Evolutionary conservation across 108 stramenopile species (phyloP).

Genomic region (Mediolabrus comicus): DNA sequence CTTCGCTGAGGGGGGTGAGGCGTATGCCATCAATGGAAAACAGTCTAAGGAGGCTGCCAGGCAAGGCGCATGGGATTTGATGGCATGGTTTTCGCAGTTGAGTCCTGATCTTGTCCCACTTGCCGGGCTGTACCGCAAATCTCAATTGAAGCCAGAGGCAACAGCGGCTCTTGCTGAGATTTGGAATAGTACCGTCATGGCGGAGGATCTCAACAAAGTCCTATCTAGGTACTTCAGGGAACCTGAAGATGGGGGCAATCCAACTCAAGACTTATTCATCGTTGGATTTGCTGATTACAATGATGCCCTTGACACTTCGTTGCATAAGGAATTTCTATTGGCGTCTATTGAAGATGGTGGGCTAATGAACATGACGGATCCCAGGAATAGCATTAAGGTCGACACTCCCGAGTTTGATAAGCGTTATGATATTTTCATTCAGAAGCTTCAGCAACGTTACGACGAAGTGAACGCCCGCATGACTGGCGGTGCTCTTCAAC

Average conservation of each 20-base stretch:
- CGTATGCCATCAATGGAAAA: slow-evolving; percentile 36
- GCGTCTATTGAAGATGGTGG: slow-evolving; percentile 21
- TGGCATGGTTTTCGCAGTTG: slow-evolving; percentile 34
- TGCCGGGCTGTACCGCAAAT: slow-evolving; percentile 35
- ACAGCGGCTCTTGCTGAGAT: slow-evolving; percentile 11
- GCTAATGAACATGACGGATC: slow-evolving; percentile 20
- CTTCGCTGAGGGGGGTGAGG: slow-evolving; percentile 42
- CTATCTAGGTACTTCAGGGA: slow-evolving; percentile 24
- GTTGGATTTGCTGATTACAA: slow-evolving; percentile 35
- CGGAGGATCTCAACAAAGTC: slow-evolving; percentile 28
- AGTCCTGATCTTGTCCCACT: slow-evolving; percentile 27
- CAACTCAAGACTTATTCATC: slow-evolving; percentile 40
- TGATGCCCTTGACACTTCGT: slow-evolving; percentile 18
- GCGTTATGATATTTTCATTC: slow-evolving; percentile 14
- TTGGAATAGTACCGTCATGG: slow-evolving; percentile 42
- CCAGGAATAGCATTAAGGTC: slow-evolving; percentile 5
- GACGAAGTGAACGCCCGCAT: slow-evolving; percentile 12
- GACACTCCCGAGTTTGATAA: slow-evolving; percentile 30
- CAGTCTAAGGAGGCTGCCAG: slow-evolving; percentile 38
- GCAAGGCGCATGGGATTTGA: slow-evolving; percentile 45
- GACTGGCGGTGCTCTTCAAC: slow-evolving; percentile 32
- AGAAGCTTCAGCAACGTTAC: slow-evolving; percentile 16
- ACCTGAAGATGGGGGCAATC: slow-evolving; percentile 37
- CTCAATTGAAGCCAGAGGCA: slow-evolving; percentile 11
- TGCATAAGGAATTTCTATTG: slow-evolving; percentile 33